A percentile compares a stretch with the other conserved stretches of the same genome.
phyloP scores from a whole-genome alignment of 768 basidiomycete genomes.

The Hygrophorus pudorinus region DNA sequence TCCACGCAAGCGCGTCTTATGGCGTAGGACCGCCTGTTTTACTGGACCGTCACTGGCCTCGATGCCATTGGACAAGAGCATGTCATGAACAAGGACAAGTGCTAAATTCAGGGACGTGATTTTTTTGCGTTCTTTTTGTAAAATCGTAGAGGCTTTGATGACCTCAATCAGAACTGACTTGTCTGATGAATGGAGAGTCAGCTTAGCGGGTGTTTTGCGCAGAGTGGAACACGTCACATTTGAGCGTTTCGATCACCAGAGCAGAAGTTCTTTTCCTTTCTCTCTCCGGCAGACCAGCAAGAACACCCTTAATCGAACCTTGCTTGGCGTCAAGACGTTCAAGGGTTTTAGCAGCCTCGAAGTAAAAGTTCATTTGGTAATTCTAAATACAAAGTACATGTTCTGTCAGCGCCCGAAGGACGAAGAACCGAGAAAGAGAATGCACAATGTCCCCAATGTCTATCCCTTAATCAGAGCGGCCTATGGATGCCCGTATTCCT shows the following conservation, averaged over 20 bases:
- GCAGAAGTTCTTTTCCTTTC: conserved; percentile 72
- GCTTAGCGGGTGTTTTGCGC: neutral
- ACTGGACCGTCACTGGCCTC: conserved; percentile 86
- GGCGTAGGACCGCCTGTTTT: conserved; percentile 78
- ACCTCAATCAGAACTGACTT: conserved; percentile 65
- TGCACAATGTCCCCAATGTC: neutral
- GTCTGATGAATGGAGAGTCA: conserved; percentile 36
- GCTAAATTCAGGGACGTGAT: conserved; percentile 69
- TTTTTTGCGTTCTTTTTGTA: conserved; percentile 67
- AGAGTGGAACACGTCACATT: conserved; percentile 85
- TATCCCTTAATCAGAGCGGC: no score
- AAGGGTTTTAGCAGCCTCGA: conserved; percentile 74
- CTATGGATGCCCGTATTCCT: no score
- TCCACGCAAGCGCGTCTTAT: conserved; percentile 81
- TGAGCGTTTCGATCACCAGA: conserved; percentile 89
- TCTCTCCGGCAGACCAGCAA: conserved; percentile 65
- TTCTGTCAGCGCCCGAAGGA: conserved; percentile 8
- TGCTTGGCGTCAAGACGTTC: conserved; percentile 82
- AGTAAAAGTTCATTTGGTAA: conserved; percentile 85
- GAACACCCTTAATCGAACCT: conserved; percentile 85
- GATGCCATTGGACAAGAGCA: conserved; percentile 69
- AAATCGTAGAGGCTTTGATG: conserved; percentile 54
- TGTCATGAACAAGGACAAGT: conserved; percentile 84
- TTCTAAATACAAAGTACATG: conserved; percentile 24
- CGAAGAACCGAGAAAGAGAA: neutral